Conservation (phyloP, 192 early-diverging fungal species). For the Geosiphon pyriformis region DNA sequence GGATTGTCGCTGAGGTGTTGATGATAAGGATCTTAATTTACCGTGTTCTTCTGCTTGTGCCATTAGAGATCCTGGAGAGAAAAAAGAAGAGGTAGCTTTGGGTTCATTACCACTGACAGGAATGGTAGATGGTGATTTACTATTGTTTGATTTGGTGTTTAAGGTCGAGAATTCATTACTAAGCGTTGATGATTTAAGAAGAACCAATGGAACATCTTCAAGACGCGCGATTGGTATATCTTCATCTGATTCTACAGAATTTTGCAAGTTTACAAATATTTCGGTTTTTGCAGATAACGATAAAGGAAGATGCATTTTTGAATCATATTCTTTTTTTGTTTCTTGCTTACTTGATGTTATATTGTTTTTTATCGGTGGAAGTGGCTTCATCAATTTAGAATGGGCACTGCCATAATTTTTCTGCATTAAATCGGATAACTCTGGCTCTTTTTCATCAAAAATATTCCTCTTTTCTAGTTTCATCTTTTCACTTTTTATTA, state of each 20-base stretch:
- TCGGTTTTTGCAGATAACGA: no score
- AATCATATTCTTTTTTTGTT: not conserved
- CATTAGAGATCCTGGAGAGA: not conserved
- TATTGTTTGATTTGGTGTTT: not conserved
- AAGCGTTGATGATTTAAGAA: not conserved
- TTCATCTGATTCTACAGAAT: not conserved
- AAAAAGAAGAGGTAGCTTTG: not conserved
- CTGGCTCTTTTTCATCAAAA: not conserved
- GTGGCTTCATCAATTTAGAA: not conserved
- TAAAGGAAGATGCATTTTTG: not conserved
- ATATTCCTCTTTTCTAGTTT: not conserved
- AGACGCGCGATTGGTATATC: no score
- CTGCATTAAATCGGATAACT: not conserved
- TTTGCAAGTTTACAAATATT: no score
- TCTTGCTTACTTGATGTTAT: not conserved
- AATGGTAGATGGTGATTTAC: no score
- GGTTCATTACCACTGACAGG: no score
- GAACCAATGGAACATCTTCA: not conserved
- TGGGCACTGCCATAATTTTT: not conserved
- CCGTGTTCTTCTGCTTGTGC: not conserved
- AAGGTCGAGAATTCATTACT: not conserved
- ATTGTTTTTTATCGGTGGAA: not conserved
- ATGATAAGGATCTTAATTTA: not conserved
- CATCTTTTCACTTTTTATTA: slow-evolving; percentile 12
- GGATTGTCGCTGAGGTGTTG: not conserved